phyloP scores from a whole-genome alignment of 768 basidiomycete species.

The Heimioporus sp. region DNA sequence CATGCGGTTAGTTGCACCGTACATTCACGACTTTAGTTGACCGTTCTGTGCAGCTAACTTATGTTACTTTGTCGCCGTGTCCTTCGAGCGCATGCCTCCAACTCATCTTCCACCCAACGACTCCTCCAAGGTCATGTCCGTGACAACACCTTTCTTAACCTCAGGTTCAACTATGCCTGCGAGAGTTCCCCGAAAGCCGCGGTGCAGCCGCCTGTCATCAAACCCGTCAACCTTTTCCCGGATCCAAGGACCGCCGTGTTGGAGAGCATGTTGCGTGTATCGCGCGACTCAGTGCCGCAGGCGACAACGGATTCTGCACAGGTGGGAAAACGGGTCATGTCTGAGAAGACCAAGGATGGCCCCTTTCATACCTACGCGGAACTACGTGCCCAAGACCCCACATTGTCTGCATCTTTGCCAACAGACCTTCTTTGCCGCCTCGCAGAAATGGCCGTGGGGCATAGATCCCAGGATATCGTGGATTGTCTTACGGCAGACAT shows the following conservation, averaged over 20 bases:
- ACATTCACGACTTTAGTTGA: background rate
- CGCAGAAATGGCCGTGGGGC: constrained; percentile 29
- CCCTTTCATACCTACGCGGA: constrained; percentile 29
- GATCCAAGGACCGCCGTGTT: constrained; percentile 15
- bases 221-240: constrained; percentile 1
- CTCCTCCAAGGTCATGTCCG: constrained; percentile 18
- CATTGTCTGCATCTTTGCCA: constrained; percentile 22
- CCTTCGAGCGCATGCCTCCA: constrained; percentile 44
- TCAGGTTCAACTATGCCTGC: constrained; percentile 13
- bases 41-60: constrained; percentile 53
- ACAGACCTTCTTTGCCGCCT: constrained; percentile 26
- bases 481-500: constrained; percentile 41
- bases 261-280: constrained; percentile 27
- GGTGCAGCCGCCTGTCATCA: background rate
- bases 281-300: constrained; percentile 26
- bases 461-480: constrained; percentile 33
- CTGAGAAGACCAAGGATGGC: constrained; percentile 16
- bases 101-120: constrained; percentile 22
- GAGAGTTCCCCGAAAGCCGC: constrained; percentile 10
- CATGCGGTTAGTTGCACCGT: constrained; percentile 49
- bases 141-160: constrained; percentile 8
- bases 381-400: constrained; percentile 26
- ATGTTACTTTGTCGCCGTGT: constrained; percentile 73
- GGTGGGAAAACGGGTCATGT: constrained; percentile 7
- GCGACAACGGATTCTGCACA: constrained; percentile 6